Base-by-base conservation (phyloP, 2,329 filamentous ascomycete genomes). In the Passalora sequoiae region DNA sequence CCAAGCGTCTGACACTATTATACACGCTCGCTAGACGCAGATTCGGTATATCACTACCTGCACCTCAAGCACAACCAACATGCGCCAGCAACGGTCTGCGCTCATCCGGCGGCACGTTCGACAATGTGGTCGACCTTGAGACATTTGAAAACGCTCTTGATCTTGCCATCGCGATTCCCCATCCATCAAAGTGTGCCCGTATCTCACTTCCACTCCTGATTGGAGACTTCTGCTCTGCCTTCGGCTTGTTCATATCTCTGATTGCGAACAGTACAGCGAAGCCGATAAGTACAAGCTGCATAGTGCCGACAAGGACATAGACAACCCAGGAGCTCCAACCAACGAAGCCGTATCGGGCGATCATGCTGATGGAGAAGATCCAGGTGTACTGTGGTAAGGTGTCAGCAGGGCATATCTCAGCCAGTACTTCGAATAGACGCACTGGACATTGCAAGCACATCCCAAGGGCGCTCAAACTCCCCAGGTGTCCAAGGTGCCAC, bases 261-360 rank as follows among this genome's bases (percentile, higher is more conserved):
- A 83, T 62, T 64, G 88, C 75, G 60, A 89, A 96, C 56, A 78
- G 81, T 49, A 94, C 76, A 19, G 80, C 86, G 81, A 96, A 85
- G 19, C 65, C 69, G 35, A 96, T 72, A 44, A 96, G 68, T 9
- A 78, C 75, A 13, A 89, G 88, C 64, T 96, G 89, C 72, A 96
- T 77, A 46, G 73, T 69, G 3, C 89, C 89, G 0, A 88, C 92
- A 40, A 95, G 73, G 35, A 94, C 73, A 60, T 89, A 91, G 16
- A 95, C 81, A 9, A 86, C 84, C 91, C 91, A 96, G 0, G 86
- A 86, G 66, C 88, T 94, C 89, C 91, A 96, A 1, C 89, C 89
- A 19, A 74, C 79, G 54, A 74, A 73, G 0, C 91, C 91, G 17
- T 94, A 72, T 33, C 89, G 78, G 5, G 77, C 22, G 17, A 51